Percentiles rank a stretch among this genome's conserved stretches.
phyloP scores from a whole-genome alignment of 1,139 yeast genomes.

The Yamadazyma friedrichii region DNA sequence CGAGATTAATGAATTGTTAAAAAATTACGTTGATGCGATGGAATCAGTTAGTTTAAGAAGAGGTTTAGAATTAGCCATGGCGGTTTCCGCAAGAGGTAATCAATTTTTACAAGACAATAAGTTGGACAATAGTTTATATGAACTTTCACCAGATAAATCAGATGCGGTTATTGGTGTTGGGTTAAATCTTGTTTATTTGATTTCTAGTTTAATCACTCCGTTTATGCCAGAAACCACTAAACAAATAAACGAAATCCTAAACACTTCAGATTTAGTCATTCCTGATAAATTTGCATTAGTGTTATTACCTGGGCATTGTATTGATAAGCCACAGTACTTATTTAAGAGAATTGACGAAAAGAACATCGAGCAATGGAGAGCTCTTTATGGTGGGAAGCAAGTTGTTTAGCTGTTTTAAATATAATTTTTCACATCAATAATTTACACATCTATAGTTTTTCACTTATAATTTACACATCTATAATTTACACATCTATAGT shows the following conservation, averaged over 20 bases:
- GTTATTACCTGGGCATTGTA: slow-evolving; percentile 77
- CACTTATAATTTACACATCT: too few species aligned
- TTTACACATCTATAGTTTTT: not conserved
- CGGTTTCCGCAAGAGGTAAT: slow-evolving; percentile 89
- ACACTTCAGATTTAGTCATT: slow-evolving; percentile 76
- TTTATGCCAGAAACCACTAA: slow-evolving; percentile 84
- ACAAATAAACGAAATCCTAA: slow-evolving; percentile 73
- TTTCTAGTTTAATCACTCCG: slow-evolving; percentile 79
- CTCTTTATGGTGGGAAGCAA: slow-evolving; percentile 75
- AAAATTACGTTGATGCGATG: slow-evolving; percentile 65
- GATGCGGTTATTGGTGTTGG: slow-evolving; percentile 95
- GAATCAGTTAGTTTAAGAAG: slow-evolving; percentile 80
- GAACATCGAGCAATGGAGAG: slow-evolving; percentile 86
- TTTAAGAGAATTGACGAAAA: slow-evolving; percentile 89
- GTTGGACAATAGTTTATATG: slow-evolving; percentile 82
- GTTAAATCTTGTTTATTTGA: slow-evolving; percentile 79
- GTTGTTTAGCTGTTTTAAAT: slow-evolving; percentile 12
- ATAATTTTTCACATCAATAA: too few species aligned
- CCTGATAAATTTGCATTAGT: slow-evolving; percentile 73
- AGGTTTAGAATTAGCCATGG: slow-evolving; percentile 90
- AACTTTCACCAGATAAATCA: slow-evolving; percentile 72
- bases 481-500: too few species aligned
- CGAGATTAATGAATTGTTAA: slow-evolving; percentile 64
- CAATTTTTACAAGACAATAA: slow-evolving; percentile 93
- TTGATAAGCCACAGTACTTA: slow-evolving; percentile 87